Evolutionary conservation across 2,329 filamentous ascomycete species (phyloP).

Genomic region (Tolypocladium ophioglossoides): DNA sequence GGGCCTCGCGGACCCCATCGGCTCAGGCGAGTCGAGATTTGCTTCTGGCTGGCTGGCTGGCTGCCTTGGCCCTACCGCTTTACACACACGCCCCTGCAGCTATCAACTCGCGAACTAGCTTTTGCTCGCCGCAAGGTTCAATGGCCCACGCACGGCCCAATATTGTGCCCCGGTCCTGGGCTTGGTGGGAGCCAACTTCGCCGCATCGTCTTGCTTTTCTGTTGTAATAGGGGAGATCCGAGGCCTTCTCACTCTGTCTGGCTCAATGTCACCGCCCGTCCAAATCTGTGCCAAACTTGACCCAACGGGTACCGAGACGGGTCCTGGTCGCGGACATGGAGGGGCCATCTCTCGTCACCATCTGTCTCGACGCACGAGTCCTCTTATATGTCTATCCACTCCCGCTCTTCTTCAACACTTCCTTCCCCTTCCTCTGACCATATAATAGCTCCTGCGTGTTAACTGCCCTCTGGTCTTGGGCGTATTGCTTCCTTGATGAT

Average conservation of each 20-base stretch:
- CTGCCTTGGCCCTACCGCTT: neutral
- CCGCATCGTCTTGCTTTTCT: conserved; percentile 6
- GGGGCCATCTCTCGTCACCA: neutral
- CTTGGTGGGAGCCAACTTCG: conserved; percentile 7
- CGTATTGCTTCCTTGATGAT: neutral
- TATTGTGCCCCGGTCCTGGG: conserved; percentile 8
- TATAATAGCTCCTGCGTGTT: neutral
- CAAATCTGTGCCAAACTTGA: conserved; percentile 18
- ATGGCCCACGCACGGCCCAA: conserved; percentile 10
- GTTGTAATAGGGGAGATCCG: conserved; percentile 4
- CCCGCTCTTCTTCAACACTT: conserved; percentile 13
- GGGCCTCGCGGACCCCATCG: neutral
- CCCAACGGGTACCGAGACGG: conserved; percentile 9
- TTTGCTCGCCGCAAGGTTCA: neutral
- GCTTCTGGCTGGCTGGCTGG: neutral
- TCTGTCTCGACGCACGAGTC: neutral
- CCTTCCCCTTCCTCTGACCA: conserved; percentile 13
- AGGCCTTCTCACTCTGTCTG: conserved; percentile 16
- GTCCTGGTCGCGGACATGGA: conserved; percentile 1
- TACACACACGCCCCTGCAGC: neutral
- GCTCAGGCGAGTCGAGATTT: neutral
- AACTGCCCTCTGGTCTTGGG: conserved; percentile 6
- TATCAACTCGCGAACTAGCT: neutral
- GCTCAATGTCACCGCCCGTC: conserved; percentile 21
- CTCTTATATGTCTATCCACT: conserved; percentile 22